Conservation (phyloP, 208 protist species). For the Leishmania guyanensis region DNA sequence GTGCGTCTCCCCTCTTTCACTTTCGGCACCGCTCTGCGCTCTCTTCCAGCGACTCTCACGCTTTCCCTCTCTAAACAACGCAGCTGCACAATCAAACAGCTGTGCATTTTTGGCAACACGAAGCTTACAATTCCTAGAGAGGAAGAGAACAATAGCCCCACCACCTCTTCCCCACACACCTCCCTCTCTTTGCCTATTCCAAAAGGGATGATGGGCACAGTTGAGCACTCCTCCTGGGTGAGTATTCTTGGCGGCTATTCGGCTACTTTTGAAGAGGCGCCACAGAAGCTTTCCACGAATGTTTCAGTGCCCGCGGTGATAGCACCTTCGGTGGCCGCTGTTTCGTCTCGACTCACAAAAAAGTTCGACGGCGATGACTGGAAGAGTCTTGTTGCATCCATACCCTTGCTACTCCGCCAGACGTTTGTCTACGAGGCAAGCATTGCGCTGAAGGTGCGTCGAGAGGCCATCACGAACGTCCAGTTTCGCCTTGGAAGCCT, state of each 20-base stretch:
- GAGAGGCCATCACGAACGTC: conserved; percentile 46
- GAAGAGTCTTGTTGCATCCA: conserved; percentile 48
- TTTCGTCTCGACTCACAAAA: conserved; percentile 45
- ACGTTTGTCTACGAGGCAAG: conserved; percentile 68
- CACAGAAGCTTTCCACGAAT: conserved; percentile 2
- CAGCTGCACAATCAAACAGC: not conserved
- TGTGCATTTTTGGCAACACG: not conserved
- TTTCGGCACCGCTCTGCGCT: not conserved
- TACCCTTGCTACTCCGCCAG: conserved; percentile 38
- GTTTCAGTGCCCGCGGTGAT: not conserved
- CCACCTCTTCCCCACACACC: not conserved
- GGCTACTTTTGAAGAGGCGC: conserved; percentile 3
- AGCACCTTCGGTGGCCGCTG: not conserved
- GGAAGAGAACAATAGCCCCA: not conserved
- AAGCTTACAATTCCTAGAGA: not conserved
- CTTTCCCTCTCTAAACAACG: not conserved
- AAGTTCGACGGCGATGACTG: conserved; percentile 86
- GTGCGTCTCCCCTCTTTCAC: not conserved
- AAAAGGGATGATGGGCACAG: conserved; percentile 3
- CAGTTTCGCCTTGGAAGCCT: conserved; percentile 81
- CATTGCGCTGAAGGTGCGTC: conserved; percentile 43
- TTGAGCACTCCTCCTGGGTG: conserved; percentile 20
- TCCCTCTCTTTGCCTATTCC: not conserved
- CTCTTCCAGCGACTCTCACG: not conserved
- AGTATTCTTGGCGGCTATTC: conserved; percentile 15